Evolutionary conservation across 2,329 filamentous ascomycete genomes (phyloP).

Genomic region (Hawksworthiomyces lignivorus): DNA sequence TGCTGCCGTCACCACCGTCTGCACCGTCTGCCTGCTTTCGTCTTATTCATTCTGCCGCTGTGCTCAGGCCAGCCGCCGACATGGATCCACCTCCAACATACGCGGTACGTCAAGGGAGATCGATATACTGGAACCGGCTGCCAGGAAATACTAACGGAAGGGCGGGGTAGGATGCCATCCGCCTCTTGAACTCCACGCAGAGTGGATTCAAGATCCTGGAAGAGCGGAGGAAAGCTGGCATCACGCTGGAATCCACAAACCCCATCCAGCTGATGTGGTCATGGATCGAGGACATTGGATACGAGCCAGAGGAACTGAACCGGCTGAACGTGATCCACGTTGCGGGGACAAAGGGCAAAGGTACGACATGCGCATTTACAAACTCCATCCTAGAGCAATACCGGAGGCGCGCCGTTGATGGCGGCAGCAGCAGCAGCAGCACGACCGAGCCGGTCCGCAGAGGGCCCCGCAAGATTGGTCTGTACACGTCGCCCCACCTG

Average conservation of each 20-base stretch:
- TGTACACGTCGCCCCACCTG: conserved; percentile 64
- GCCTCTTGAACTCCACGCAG: conserved; percentile 82
- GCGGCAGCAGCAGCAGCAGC: neutral
- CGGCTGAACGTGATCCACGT: conserved; percentile 62
- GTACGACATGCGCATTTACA: conserved; percentile 62
- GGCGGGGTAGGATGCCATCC: conserved; percentile 84
- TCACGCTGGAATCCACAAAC: conserved; percentile 55
- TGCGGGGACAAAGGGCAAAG: conserved; percentile 71
- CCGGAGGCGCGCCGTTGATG: conserved; percentile 18
- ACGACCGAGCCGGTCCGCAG: neutral
- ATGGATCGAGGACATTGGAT: conserved; percentile 71
- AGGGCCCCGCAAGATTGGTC: conserved; percentile 43
- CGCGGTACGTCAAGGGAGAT: neutral
- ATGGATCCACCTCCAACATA: conserved; percentile 2
- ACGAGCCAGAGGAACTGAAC: conserved; percentile 49
- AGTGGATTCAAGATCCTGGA: conserved; percentile 78
- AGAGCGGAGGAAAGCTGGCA: conserved; percentile 66
- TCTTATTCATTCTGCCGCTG: neutral
- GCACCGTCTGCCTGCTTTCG: neutral
- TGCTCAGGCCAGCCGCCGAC: too few species aligned
- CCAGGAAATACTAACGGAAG: too few species aligned
- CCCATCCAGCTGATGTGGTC: conserved; percentile 71
- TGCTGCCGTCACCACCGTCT: neutral
- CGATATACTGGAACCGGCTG: conserved; percentile 4
- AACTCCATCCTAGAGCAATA: conserved; percentile 53